These are phyloP conservation scores for Suillus hirtellus DNA, from an alignment of 768 basidiomycete genomes.

Conservation along the genomic window DNA sequence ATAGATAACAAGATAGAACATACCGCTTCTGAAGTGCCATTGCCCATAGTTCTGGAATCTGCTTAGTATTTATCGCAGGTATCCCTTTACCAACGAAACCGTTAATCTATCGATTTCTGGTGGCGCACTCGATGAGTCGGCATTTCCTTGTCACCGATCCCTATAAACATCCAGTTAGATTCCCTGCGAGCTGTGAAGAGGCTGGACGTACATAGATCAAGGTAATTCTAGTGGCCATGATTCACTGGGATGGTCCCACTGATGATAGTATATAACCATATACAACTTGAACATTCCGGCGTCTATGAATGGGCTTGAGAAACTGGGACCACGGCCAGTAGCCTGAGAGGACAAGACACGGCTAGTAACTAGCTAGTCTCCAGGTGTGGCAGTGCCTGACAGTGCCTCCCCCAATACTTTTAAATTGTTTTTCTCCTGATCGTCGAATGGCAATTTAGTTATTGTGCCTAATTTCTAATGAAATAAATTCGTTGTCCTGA, in stretches of 20 bases:
- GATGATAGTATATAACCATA: too few relatives aligned
- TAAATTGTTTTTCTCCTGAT: background rate
- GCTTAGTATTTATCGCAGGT: background rate
- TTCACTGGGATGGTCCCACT: background rate
- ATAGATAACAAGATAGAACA: background rate
- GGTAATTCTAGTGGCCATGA: background rate
- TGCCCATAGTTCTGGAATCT: background rate
- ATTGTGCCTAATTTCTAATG: background rate
- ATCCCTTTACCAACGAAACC: slow-evolving; percentile 9
- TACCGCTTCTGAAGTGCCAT: slow-evolving; percentile 8
- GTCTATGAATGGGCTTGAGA: background rate
- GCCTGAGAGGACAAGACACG: background rate
- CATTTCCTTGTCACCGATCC: too few relatives aligned
- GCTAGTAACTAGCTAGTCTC: background rate
- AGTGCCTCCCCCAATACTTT: background rate
- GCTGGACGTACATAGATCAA: slow-evolving; percentile 4
- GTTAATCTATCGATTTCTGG: slow-evolving; percentile 7
- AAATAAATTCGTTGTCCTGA: background rate
- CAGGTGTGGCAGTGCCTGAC: background rate
- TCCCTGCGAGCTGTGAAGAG: too few relatives aligned
- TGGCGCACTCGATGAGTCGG: slow-evolving; percentile 10
- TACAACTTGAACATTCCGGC: too few relatives aligned
- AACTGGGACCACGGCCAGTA: background rate
- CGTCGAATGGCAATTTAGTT: background rate
- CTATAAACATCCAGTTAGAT: background rate